A percentile compares a stretch with the other conserved stretches of the same genome.
phyloP scores from a whole-genome alignment of 1,284 basidiomycete species.

The Farysia itapuensis region DNA sequence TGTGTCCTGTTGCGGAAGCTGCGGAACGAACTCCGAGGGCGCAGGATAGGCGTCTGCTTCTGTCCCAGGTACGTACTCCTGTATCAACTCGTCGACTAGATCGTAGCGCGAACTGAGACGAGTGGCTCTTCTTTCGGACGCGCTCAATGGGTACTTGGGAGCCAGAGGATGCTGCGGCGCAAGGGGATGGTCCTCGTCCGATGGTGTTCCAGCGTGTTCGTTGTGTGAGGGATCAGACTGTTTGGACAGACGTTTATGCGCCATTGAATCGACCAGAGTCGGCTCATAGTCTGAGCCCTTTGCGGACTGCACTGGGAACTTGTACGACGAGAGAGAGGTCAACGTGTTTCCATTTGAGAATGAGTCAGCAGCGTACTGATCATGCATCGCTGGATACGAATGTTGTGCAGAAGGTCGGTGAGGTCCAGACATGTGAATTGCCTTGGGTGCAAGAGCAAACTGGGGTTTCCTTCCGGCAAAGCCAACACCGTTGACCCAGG shows the following conservation, averaged over 20 bases:
- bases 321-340: slow-evolving; percentile 33
- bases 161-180: background rate
- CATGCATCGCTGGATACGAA: background rate
- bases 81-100: slow-evolving; percentile 39
- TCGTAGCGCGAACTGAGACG: slow-evolving; percentile 34
- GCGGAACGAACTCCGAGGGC: no score
- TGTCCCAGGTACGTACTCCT: slow-evolving; percentile 30
- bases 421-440: slow-evolving; percentile 2
- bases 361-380: background rate
- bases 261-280: slow-evolving; percentile 23
- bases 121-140: slow-evolving; percentile 19
- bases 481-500: slow-evolving; percentile 68
- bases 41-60: slow-evolving; percentile 25
- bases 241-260: slow-evolving; percentile 11
- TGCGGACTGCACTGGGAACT: slow-evolving; percentile 4
- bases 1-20: background rate
- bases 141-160: no score
- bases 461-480: slow-evolving; percentile 52
- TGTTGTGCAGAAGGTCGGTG: background rate
- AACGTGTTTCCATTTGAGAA: slow-evolving; percentile 16
- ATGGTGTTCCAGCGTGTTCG: background rate
- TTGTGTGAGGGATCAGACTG: slow-evolving; percentile 8
- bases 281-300: slow-evolving; percentile 29
- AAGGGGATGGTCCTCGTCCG: background rate
- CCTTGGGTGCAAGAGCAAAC: slow-evolving; percentile 29